Base-by-base conservation (phyloP, 345 rosid species). In the Ceriops tagal region DNA sequence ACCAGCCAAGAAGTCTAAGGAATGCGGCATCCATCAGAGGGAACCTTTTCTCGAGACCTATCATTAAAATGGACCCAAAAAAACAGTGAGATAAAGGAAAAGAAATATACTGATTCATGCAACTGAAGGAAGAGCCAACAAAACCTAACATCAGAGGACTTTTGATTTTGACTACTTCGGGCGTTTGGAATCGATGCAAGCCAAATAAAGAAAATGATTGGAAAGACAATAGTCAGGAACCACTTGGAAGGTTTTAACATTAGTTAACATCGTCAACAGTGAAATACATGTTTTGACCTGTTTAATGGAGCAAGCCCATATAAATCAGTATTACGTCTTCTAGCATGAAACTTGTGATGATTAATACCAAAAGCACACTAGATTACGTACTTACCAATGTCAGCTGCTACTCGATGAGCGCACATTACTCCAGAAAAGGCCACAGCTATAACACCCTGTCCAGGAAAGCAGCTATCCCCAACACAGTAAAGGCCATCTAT, bases 391-490 rank as follows among this genome's bases (percentile, higher is more conserved):
- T 82, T 73, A 93, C 99, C 97, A 60, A 93, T 89, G 72, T 91
- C 96, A 70, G 98, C 96, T 77, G 99, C 99, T 47, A 93, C 97
- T 34, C 99, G 88, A 79, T 91, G 97, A 76, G 96, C 91, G 68
- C 99, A 89, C 99, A 91, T 87, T 21, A 91, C 88, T 70, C 97
- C 99, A 5, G 97, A 89, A 75, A 93, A 93, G 75, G 96, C 96
- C 63, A 91, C 97, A 53, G 99, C 97, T 78, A 93, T 91, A 51
- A 93, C 96, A 65, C 97, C 99, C 73, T 93, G 96, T 67, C 99
- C 97, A 26, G 99, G 99, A 82, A 93, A 93, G 83, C 96, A 93
- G 83, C 97, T 91, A 73, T 93, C 97, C 52, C 99, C 97, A 58
- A 93, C 99, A 71, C 97, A 89, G 79, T 93, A 93, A 62, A 93